A percentile compares a stretch with the other conserved stretches of the same genome.
Conservation (phyloP, 108 stramenopile genomes). For the Skeletonema grethae region DNA sequence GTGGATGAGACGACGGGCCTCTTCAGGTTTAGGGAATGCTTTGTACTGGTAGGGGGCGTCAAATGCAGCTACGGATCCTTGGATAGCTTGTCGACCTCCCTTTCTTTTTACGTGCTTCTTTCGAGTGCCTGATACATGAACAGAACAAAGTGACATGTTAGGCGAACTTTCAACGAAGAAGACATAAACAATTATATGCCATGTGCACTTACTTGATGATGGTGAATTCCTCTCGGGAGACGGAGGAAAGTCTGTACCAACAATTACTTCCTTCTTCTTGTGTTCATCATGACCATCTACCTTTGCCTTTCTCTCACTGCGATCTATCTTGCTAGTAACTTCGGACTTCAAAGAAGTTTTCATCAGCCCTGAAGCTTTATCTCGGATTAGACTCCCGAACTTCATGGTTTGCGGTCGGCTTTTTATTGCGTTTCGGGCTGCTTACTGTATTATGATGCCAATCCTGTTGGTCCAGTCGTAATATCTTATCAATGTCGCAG, state of each 20-base stretch:
- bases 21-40: conserved; percentile 58
- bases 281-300: background rate
- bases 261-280: background rate
- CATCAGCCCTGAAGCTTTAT: background rate
- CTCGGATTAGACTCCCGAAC: background rate
- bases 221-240: background rate
- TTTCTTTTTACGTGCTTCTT: background rate
- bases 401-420: background rate
- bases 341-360: background rate
- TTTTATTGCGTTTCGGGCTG: background rate
- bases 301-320: background rate
- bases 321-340: background rate
- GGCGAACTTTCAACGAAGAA: background rate
- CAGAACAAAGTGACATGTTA: background rate
- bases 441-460: background rate
- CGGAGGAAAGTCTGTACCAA: background rate
- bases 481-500: too few species aligned
- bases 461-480: too few species aligned
- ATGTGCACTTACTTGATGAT: background rate
- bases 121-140: too few species aligned
- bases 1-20: conserved; percentile 57
- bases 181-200: background rate
- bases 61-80: conserved; percentile 13
- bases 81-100: conserved; percentile 16
- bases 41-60: conserved; percentile 19